Evolutionary conservation across 768 basidiomycete species (phyloP), one percentile per base, ranked within the genome.

Genomic region (Pleurotus giganteus): DNA sequence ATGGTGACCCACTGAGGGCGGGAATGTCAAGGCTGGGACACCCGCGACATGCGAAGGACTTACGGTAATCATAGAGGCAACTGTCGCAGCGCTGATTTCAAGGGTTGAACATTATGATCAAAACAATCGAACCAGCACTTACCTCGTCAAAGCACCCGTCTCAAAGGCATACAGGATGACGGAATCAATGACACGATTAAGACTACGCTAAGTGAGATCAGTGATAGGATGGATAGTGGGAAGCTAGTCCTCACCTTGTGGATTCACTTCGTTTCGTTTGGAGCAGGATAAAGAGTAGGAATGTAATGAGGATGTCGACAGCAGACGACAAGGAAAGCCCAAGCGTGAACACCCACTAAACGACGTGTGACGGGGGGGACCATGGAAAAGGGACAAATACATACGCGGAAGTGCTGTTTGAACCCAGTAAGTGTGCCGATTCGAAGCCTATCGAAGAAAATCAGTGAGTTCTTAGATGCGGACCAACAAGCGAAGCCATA

Each of bases 341-440:
- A 8, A 72, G 63, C 8, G 77, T 76, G 44, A 78, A 77, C 7
- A 76, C 57, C 74, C 76, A 78, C 76, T 78, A 45, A 29, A 74
- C 70, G 73, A 50, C 31, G 31, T 24, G 28, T 27, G 41, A 45
- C 2, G 28, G 31, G 37, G 17, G 42, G n/a, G 36, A 32, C 26
- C 2, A 37, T n/a, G 13, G n/a, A 4, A 49, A 52, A 28, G 15
- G 13, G 27, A 28, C 42, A 29, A 24, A 36, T 19, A 19, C 61
- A 32, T 36, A 58, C 63, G 15, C 56, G 58, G 39, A 50, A 63
- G 11, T 49, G 31, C n/a, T 32, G 21, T 45, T 34, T 37, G 57
- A 69, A 69, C 7, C 29, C n/a, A 5, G 44, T 15, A 32, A 63
- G 66, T 23, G 55, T 61, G 15, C 52, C 54, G 15, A 63, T 58